These are phyloP conservation scores for Zygotorulaspora chibaensis DNA, from an alignment of 805 yeast genomes.

Conservation along the genomic window DNA sequence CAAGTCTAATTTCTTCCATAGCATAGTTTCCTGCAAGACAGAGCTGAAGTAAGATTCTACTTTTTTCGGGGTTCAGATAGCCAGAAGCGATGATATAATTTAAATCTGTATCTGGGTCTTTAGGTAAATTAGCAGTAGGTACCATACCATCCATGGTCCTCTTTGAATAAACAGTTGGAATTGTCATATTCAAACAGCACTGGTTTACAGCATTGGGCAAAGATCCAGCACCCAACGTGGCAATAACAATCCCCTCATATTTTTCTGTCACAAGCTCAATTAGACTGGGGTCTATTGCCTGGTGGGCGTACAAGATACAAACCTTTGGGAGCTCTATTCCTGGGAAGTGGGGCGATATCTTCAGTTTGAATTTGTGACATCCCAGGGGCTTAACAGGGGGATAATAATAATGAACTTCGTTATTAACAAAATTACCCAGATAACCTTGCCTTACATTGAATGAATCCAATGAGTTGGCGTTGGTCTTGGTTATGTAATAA, in stretches of 20 bases:
- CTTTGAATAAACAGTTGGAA: conserved; percentile 61
- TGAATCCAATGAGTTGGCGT: conserved; percentile 66
- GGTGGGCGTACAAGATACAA: conserved; percentile 56
- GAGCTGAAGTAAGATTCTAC: conserved; percentile 54
- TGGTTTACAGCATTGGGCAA: conserved; percentile 48
- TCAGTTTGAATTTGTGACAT: conserved; percentile 40
- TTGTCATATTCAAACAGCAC: conserved; percentile 37
- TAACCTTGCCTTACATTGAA: conserved; percentile 70
- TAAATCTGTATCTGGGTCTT: conserved; percentile 34
- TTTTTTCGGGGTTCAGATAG: conserved; percentile 60
- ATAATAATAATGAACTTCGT: conserved; percentile 58
- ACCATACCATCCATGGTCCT: conserved; percentile 71
- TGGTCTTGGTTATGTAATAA: conserved; percentile 63
- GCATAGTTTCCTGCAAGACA: conserved; percentile 44
- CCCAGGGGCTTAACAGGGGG: conserved; percentile 60
- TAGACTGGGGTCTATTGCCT: conserved; percentile 49
- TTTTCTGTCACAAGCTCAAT: conserved; percentile 45
- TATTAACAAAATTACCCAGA: conserved; percentile 64
- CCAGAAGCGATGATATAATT: conserved; percentile 56
- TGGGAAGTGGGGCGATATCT: conserved; percentile 19
- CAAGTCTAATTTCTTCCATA: conserved; percentile 39
- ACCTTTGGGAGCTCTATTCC: conserved; percentile 37
- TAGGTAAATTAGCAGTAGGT: conserved; percentile 45
- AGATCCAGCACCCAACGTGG: conserved; percentile 72
- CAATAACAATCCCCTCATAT: conserved; percentile 55